A percentile compares a stretch with the other conserved stretches of the same genome.
Evolutionary conservation across 495 filamentous ascomycete species (phyloP).

Genomic region (Talaromyces ruber): DNA sequence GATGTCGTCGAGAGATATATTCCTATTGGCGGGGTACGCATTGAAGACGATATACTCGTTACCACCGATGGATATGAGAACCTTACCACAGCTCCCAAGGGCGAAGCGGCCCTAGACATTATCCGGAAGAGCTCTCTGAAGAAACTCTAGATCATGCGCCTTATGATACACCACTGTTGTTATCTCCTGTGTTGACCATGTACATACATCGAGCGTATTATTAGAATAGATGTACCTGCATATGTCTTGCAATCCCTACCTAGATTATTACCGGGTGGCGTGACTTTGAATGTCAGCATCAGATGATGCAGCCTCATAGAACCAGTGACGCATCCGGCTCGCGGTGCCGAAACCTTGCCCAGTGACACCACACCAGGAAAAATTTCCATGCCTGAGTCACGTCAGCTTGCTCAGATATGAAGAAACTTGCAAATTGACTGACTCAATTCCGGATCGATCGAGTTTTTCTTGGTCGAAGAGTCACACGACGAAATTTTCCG

Average conservation of each 20-base stretch:
- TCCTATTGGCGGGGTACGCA: slow-evolving; percentile 76
- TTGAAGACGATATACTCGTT: slow-evolving; percentile 86
- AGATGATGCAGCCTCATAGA: not conserved
- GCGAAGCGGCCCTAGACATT: slow-evolving; percentile 56
- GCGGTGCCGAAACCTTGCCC: not conserved
- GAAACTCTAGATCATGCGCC: not conserved
- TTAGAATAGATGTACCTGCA: not conserved
- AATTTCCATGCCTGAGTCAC: not conserved
- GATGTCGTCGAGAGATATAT: slow-evolving; percentile 63
- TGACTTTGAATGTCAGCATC: not conserved
- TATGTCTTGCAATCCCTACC: not conserved
- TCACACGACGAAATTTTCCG: not conserved
- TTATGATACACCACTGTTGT: not conserved
- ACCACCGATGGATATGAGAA: slow-evolving; percentile 73
- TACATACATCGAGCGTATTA: not conserved
- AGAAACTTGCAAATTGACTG: not conserved
- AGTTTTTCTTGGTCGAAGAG: not conserved
- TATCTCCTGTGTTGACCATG: not conserved
- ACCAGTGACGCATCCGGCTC: not conserved
- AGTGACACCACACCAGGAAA: not conserved
- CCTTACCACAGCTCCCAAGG: slow-evolving; percentile 76
- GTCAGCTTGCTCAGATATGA: not conserved
- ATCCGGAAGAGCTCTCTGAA: slow-evolving; percentile 26
- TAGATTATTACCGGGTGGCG: not conserved
- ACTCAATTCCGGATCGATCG: not conserved